A percentile compares a stretch with the other conserved stretches of the same genome.
Conservation (phyloP, 768 basidiomycete genomes). For the Suillus cothurnatus region DNA sequence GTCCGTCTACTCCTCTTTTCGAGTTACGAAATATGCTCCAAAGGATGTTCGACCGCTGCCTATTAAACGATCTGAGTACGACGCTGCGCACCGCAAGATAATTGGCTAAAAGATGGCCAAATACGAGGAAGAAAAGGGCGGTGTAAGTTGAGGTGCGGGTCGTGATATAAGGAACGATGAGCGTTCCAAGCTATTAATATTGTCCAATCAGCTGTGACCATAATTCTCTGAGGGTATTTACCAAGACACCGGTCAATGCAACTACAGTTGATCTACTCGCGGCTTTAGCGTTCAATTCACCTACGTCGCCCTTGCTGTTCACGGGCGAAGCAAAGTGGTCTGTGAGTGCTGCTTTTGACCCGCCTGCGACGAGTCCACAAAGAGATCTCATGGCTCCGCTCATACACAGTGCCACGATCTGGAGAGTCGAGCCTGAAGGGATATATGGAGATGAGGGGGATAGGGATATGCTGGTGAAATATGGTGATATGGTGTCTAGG, state of each 20-base stretch:
- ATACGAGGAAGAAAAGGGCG: conserved; percentile 51
- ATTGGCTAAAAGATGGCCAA: conserved; percentile 57
- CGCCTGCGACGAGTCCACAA: conserved; percentile 65
- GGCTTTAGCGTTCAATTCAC: conserved; percentile 74
- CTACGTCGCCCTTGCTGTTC: conserved; percentile 58
- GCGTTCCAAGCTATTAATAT: conserved; percentile 51
- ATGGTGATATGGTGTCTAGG: conserved; percentile 61
- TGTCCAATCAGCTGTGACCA: background rate
- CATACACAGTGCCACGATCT: conserved; percentile 53
- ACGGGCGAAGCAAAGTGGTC: conserved; percentile 63
- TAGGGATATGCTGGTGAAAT: conserved; percentile 39
- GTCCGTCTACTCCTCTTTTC: conserved; percentile 17
- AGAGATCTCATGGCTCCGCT: conserved; percentile 61
- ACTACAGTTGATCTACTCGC: conserved; percentile 73
- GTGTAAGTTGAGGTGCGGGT: conserved; percentile 51
- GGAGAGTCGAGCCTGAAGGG: conserved; percentile 35
- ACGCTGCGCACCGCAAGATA: conserved; percentile 62
- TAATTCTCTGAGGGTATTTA: conserved; percentile 35
- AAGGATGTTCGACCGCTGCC: conserved; percentile 55
- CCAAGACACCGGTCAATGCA: conserved; percentile 67
- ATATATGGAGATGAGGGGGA: conserved; percentile 37
- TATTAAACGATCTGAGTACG: conserved; percentile 57
- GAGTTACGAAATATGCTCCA: conserved; percentile 40
- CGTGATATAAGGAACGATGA: conserved; percentile 59
- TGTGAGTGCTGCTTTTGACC: conserved; percentile 70